phyloP scores from a whole-genome alignment of 768 basidiomycete genomes.

The Lactifluus rugatus region DNA sequence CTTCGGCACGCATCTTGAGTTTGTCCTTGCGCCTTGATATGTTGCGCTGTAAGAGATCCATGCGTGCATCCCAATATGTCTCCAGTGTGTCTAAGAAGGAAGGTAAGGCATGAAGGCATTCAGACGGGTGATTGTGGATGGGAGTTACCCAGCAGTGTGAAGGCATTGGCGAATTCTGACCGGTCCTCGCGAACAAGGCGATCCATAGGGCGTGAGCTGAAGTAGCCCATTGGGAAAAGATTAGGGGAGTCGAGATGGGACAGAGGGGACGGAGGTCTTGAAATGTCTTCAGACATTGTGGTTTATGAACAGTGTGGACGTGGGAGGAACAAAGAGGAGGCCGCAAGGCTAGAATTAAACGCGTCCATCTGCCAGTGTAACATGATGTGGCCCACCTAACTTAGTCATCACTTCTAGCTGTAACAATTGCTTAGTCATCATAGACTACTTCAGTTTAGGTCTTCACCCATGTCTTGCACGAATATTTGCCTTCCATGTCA shows the following conservation, averaged over 20 bases:
- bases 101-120: background rate
- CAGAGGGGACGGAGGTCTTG: slow-evolving; percentile 30
- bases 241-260: slow-evolving; percentile 26
- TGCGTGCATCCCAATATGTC: slow-evolving; percentile 88
- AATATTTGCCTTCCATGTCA: too few relatives aligned
- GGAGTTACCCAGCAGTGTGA: slow-evolving; percentile 67
- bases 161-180: slow-evolving; percentile 70
- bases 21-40: slow-evolving; percentile 81
- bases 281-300: slow-evolving; percentile 22
- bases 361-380: too few relatives aligned
- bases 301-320: slow-evolving; percentile 13
- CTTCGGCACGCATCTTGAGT: slow-evolving; percentile 74
- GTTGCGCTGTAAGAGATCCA: slow-evolving; percentile 73
- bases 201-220: slow-evolving; percentile 56
- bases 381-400: too few relatives aligned
- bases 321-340: slow-evolving; percentile 3
- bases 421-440: too few relatives aligned
- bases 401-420: too few relatives aligned
- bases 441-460: too few relatives aligned
- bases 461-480: too few relatives aligned
- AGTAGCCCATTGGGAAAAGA: slow-evolving; percentile 37
- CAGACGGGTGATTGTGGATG: slow-evolving; percentile 18
- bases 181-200: slow-evolving; percentile 65
- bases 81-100: slow-evolving; percentile 73
- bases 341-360: background rate